Conservation (phyloP, 1,284 basidiomycete species). For the Anthracocystis panici-leucophaei region DNA sequence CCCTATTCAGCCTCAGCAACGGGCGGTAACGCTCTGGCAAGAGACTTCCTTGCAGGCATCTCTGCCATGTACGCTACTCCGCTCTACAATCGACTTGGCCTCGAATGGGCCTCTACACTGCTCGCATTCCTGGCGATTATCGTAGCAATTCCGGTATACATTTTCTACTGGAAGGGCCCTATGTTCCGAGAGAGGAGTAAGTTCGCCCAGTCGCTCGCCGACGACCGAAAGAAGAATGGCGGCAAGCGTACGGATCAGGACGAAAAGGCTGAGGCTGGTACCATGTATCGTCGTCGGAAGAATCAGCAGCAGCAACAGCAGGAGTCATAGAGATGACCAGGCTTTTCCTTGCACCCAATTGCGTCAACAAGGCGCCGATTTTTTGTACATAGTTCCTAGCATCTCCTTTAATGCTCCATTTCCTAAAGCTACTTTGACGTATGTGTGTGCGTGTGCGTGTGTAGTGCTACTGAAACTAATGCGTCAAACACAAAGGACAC, state of each 20-base stretch:
- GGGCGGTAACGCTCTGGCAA: conserved; percentile 66
- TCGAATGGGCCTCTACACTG: conserved; percentile 71
- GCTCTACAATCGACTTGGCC: conserved; percentile 67
- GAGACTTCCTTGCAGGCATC: conserved; percentile 71
- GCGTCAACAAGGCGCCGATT: not conserved
- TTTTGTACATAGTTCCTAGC: conserved; percentile 4
- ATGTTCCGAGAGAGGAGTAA: conserved; percentile 69
- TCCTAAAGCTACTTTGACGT: not conserved
- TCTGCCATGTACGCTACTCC: conserved; percentile 71
- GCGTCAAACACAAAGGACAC: not conserved
- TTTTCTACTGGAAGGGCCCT: conserved; percentile 71
- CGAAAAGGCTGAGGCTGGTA: conserved; percentile 31
- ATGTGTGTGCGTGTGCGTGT: not conserved
- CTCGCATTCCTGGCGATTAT: conserved; percentile 70
- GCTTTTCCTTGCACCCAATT: not conserved
- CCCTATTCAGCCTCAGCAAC: conserved; percentile 71
- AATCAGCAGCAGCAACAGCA: conserved; percentile 19
- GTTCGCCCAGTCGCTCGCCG: conserved; percentile 70
- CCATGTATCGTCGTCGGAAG: conserved; percentile 14
- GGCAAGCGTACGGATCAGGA: conserved; percentile 36
- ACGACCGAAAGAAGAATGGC: conserved; percentile 66
- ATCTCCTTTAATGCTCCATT: not conserved
- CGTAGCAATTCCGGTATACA: conserved; percentile 70
- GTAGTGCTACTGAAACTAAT: not conserved
- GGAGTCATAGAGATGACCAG: not conserved